Percentiles rank a stretch among this genome's conserved stretches.
Evolutionary conservation across 2,329 filamentous ascomycete genomes (phyloP).

Genomic region (Verticillium albo-atrum): DNA sequence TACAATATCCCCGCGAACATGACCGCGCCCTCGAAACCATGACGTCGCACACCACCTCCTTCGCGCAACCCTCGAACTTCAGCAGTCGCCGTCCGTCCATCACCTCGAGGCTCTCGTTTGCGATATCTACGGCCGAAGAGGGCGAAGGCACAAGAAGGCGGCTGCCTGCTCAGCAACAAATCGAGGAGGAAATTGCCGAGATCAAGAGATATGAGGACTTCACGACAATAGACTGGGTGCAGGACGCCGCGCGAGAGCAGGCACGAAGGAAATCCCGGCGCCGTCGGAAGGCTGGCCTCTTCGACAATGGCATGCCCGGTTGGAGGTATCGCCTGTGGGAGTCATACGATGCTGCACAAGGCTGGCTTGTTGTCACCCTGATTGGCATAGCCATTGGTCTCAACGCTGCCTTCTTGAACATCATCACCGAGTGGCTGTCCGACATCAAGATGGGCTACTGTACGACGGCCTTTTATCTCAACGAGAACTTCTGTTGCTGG

Average conservation of each 20-base stretch:
- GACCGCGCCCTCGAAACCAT: conserved; percentile 34
- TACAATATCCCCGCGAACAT: conserved; percentile 26
- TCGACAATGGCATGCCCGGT: conserved; percentile 63
- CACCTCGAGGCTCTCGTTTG: conserved; percentile 62
- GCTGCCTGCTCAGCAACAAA: conserved; percentile 59
- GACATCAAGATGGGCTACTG: conserved; percentile 97
- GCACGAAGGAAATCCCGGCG: conserved; percentile 72
- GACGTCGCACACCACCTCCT: conserved; percentile 51
- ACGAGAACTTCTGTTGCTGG: conserved; percentile 98
- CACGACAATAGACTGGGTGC: conserved; percentile 98
- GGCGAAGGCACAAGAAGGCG: conserved; percentile 50
- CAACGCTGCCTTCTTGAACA: conserved; percentile 90
- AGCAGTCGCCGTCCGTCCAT: conserved; percentile 48
- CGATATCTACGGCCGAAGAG: conserved; percentile 60
- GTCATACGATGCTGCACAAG: conserved; percentile 92
- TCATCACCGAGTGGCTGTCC: conserved; percentile 93
- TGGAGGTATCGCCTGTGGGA: conserved; percentile 81
- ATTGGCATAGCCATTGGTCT: conserved; percentile 90
- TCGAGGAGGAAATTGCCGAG: conserved; percentile 92
- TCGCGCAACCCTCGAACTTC: conserved; percentile 36
- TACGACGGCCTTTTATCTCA: conserved; percentile 91
- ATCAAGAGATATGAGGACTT: conserved; percentile 99
- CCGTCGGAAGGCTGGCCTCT: conserved; percentile 66
- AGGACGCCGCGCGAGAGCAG: conserved; percentile 91
- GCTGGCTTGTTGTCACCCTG: conserved; percentile 94